Evolutionary conservation across 1,284 basidiomycete genomes (phyloP), one percentile per base, ranked within the genome.

Genomic region (Malassezia dermatis): DNA sequence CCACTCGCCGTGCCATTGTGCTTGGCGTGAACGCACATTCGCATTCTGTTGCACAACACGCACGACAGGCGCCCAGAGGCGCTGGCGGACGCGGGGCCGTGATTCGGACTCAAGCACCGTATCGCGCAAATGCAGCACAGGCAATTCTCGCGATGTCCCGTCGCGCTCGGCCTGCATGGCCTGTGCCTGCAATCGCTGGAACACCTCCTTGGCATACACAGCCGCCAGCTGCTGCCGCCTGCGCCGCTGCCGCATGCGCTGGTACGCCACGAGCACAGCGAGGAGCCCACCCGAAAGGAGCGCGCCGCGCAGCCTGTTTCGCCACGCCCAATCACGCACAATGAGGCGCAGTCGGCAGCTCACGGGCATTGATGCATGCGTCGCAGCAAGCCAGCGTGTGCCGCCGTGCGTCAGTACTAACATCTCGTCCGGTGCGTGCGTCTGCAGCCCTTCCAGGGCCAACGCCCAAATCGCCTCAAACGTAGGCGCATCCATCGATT

Each of bases 11-110:
- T 81, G 80, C 43, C 88, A 81, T 76, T 96, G 90, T 73, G 88
- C 86, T 59, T 93, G 80, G 71, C 88, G 86, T 24, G 84, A 84
- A 53, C 88, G 82, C 17, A 98, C 88, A 76, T 99, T 99, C 17
- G 89, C 83, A 76, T 99, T 98, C 51, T 83, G 83, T 77, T 98
- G 93, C 1, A 98, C 88, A 42, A 90, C 78, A 45, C 80, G 82
- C 71, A 88, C 86, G 39, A 99, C 94, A 56, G 81, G 81, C 44
- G 82, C 79, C 94, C 94, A 99, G 30, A 96, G 69, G 31, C 82
- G 79, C 55, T 82, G 81, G 44, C 90, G 81, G 27, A 78, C 77
- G 7, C 80, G 72, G 13, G 86, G 80, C 23, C 85, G 85, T 68
- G 87, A 86, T 56, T 88, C 85, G 48, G 86, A 83, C 61, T 86